Evolutionary conservation across 768 basidiomycete species (phyloP), one percentile per base, ranked within the genome.

Genomic region (Podaxis carcinomalis): DNA sequence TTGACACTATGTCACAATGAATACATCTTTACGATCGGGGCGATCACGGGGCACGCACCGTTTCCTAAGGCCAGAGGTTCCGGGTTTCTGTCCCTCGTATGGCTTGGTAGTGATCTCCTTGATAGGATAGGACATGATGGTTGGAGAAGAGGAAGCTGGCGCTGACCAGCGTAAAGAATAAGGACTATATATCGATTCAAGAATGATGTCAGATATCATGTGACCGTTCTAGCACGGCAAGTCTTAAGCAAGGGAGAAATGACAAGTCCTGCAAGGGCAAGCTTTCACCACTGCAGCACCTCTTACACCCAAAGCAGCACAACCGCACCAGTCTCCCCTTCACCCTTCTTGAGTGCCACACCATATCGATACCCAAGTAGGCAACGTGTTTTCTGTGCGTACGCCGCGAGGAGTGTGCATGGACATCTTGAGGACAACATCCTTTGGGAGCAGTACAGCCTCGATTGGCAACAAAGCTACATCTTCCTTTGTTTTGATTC

Each of bases 1-100:
- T 96, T 98, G 74, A 98, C 97, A 70, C 93, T 95, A 71, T 63
- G 61, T 56, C 56, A 68, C 63, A 73, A 61, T 67, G 57, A 67
- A 65, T 65, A 63, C 57, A 61, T 44, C 63, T 58, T 53, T 40
- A 52, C 46, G 36, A 60, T 54, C 13, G 54, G 50, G 65, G 54
- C 32, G 53, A 61, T 57, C 28, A 44, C 21, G 1, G 49, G 42
- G 59, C 46, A 53, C 78, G 70, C 65, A 93, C 93, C 95, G 86
- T 82, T 98, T 98, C 69, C 97, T 84, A 51, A 98, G 86, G 65
- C 97, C 97, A 64, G 97, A 98, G 10, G 97, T 98, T 62, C 97
- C 97, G 23, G 97, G 97, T 75, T 96, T 98, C 78, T 95, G 93
- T 66, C 92, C 95, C 3, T 94, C 91, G 71, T 85, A 95, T 21